phyloP scores from a whole-genome alignment of 768 basidiomycete genomes.

The Dioszegia crocea region DNA sequence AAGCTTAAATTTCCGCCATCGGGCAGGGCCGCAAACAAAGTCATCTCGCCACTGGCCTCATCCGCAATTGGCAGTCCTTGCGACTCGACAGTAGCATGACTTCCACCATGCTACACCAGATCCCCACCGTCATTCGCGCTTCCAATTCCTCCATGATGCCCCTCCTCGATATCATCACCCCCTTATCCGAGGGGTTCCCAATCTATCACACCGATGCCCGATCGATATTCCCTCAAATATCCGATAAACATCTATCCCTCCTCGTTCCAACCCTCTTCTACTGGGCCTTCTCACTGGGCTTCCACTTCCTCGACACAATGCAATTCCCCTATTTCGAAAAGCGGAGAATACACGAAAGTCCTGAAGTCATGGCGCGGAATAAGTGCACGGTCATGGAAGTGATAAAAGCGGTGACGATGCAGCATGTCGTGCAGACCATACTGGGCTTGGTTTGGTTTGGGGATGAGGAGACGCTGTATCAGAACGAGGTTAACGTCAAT shows the following conservation, averaged over 20 bases:
- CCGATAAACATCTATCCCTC: slow-evolving; percentile 70
- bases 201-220: slow-evolving; percentile 50
- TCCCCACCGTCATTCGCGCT: background rate
- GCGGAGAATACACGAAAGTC: slow-evolving; percentile 81
- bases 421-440: slow-evolving; percentile 77
- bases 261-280: slow-evolving; percentile 73
- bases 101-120: slow-evolving; percentile 4
- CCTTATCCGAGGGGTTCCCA: slow-evolving; percentile 43
- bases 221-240: slow-evolving; percentile 55
- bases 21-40: background rate
- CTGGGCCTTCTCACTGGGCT: slow-evolving; percentile 75
- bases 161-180: slow-evolving; percentile 36
- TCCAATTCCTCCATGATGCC: slow-evolving; percentile 12
- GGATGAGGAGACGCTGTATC: slow-evolving; percentile 48
- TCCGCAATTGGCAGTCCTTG: too few species aligned
- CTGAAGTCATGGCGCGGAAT: slow-evolving; percentile 71
- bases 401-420: slow-evolving; percentile 72
- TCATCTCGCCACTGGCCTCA: background rate
- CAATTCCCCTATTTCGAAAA: slow-evolving; percentile 68
- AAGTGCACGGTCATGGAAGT: slow-evolving; percentile 68
- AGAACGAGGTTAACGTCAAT: slow-evolving; percentile 41
- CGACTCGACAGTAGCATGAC: background rate
- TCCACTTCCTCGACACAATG: slow-evolving; percentile 70
- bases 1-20: background rate
- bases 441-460: slow-evolving; percentile 69